Evolutionary conservation across 2,329 filamentous ascomycete genomes (phyloP).

Genomic region (Fusarium nelsonii): DNA sequence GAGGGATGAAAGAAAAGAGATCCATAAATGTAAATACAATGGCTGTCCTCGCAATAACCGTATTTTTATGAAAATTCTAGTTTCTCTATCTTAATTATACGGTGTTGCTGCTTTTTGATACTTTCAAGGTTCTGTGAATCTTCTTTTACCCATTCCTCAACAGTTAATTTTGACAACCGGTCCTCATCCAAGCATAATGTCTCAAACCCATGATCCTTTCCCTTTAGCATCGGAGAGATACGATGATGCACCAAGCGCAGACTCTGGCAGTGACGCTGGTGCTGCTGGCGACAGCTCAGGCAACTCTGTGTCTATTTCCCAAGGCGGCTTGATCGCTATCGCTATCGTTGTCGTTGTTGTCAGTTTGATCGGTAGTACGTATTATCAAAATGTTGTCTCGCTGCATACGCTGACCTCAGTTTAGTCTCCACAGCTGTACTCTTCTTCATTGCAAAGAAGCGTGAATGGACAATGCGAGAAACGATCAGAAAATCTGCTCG

Average conservation of each 20-base stretch:
- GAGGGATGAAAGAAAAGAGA: conserved; percentile 29
- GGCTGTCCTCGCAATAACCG: conserved; percentile 34
- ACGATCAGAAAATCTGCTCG: conserved; percentile 76
- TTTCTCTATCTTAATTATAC: conserved; percentile 11
- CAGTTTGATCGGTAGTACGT: conserved; percentile 76
- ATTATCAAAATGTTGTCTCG: background rate
- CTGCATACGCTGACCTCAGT: conserved; percentile 27
- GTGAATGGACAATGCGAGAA: conserved; percentile 83
- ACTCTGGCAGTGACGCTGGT: conserved; percentile 68
- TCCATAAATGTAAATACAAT: conserved; percentile 44
- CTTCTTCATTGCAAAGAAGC: conserved; percentile 85
- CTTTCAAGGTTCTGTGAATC: conserved; percentile 41
- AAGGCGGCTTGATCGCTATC: conserved; percentile 78
- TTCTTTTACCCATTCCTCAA: conserved; percentile 7
- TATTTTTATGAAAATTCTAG: conserved; percentile 1
- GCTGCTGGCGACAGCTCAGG: conserved; percentile 73
- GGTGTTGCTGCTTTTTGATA: conserved; percentile 23
- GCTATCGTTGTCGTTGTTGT: conserved; percentile 77
- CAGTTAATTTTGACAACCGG: conserved; percentile 6
- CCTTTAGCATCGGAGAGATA: conserved; percentile 59
- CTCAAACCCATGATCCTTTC: conserved; percentile 55
- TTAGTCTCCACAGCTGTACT: conserved; percentile 74
- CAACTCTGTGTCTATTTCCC: conserved; percentile 71
- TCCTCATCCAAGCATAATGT: conserved; percentile 51
- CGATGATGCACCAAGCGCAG: conserved; percentile 53